Base-by-base conservation (phyloP, 352 stramenopile species). In the Pythium aquatile region DNA sequence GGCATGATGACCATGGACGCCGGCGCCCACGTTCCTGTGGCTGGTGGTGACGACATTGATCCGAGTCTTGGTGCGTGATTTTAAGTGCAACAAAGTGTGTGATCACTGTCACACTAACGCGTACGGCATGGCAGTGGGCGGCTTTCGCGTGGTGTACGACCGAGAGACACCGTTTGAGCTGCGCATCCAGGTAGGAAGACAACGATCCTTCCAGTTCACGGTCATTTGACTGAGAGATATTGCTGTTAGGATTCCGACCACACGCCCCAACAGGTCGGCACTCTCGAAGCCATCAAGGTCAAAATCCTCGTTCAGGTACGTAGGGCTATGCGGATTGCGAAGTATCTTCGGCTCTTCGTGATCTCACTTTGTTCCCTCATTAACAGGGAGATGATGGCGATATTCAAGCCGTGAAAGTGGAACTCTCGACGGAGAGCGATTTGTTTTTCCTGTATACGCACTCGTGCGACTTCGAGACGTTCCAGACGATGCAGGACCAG, bases 391-490 rank as follows among this genome's bases (percentile, higher is more conserved):
- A 92, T 26, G 93, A 98, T 13, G 74, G 84, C 3, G 77, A 89
- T 48, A 84, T 95, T 26, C 83, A 94, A 49, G 75, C 84, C 9
- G 83, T 98, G 20, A 92, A 91, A 57, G 76, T 98, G 17, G 93
- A 98, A 61, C 75, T 98, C 1, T 96, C 85, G 32, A 97, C 87
- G 46, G 94, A 98, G 59, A 93, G 83, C 53, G 94, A 98, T 63
- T 62, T 98, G 17, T 98, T 98, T 66, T 98, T 98, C 65, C 78
- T 98, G 60, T 98, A 98, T 66, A 82, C 77, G 33, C 92, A 98
- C 76, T 83, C 81, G 4, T 95, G 91, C 61, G 90, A 98, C 69
- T 70, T 81, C 51, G 76, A 91, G 39, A 88, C 76, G 14, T 98
- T 98, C 63, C 79, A 88, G 48, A 71, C 84, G 10, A 97, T 98